Base-by-base conservation (phyloP, 164 flowering plant genomes). In the Euptelea pleiosperma region DNA sequence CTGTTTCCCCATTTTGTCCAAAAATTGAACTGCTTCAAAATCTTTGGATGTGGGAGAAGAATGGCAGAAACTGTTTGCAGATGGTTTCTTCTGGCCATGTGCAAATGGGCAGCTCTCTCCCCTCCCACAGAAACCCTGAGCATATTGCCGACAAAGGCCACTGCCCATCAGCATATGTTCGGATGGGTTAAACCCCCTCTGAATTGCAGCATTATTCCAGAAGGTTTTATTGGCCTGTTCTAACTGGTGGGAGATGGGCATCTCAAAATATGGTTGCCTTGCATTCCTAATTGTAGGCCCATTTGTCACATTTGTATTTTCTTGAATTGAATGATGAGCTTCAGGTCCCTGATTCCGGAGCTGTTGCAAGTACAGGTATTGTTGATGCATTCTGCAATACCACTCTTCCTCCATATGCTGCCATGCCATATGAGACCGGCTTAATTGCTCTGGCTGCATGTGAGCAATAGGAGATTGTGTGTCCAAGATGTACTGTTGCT, bases 361-460 rank as follows among this genome's bases (percentile, higher is more conserved):
- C 41, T 76, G 79, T 58, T 79, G 86, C 69, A 70, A 48, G 63
- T 71, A 78, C 30, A 75, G 34, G 65, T 53, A 71, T 7, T 76
- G 79, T 53, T 70, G 83, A 29, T 75, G 77, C 79, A 77, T 72
- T 63, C 66, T 63, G n/a, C n/a, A n/a, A 54, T 53, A 60, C 25
- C 46, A 71, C 36, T 80, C 81, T 51, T 77, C 77, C 49, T 80
- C 78, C 36, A 69, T 21, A 46, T 69, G 72, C 30, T 53, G 64
- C 79, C 77, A 74, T 31, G 68, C 25, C 15, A 78, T 31, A 6
- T 65, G 79, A 61, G 75, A 54, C 47, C 64, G 80, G 52, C 42
- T 62, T 19, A 77, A 24, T 29, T 67, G 77, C 30, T 71, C 77
- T 30, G 72, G 56, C 58, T 73, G 75, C 39, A 73, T 44, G 46